Evolutionary conservation across 2,329 filamentous ascomycete species (phyloP), one percentile per base, ranked within the genome.

Genomic region (Epichloe sp.): DNA sequence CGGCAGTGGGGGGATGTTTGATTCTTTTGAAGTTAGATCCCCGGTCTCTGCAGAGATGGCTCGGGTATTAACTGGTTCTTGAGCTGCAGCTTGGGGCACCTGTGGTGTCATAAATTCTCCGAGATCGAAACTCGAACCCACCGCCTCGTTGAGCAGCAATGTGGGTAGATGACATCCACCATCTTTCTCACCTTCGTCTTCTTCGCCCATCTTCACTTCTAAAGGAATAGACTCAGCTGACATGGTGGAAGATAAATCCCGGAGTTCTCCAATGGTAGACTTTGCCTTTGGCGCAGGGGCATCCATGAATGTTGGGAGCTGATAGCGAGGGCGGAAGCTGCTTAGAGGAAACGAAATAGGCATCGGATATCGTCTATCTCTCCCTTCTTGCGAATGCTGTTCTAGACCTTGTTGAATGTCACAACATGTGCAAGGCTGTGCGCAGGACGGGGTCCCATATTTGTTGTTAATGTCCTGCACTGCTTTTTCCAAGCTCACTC

Each of bases 401-500:
- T 48, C 37, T 12, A 49, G 11, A 23, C 31, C 47, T 21, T 41
- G 47, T 14, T 44, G 31, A 14, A 44, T 40, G 2, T 14, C 46
- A 31, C 17, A 37, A 15, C 40, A 38, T 44, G 34, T n/a, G 34
- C 40, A 35, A 43, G 37, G 15, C 14, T 50, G 17, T 47, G 23
- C 8, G 47, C 44, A 38, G 53, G 55, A 53, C 21, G 54, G 34
- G 10, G 55, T 53, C 43, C 53, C 58, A 44, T 64, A 62, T 43
- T 63, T 61, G 46, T 53, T 52, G 43, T 63, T 59, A 48, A 65
- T 63, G 31, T 62, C 60, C 34, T 60, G 57, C 5, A 59, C 63
- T 40, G 60, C 59, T 47, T 62, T 62, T 43, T 67, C 63, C 31
- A 68, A 54, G 34, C 52, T 57, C 31, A 55, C 53, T 44, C 59